Base-by-base conservation (phyloP, 176 grass and related monocot species). In the Aegilops tauschii region DNA sequence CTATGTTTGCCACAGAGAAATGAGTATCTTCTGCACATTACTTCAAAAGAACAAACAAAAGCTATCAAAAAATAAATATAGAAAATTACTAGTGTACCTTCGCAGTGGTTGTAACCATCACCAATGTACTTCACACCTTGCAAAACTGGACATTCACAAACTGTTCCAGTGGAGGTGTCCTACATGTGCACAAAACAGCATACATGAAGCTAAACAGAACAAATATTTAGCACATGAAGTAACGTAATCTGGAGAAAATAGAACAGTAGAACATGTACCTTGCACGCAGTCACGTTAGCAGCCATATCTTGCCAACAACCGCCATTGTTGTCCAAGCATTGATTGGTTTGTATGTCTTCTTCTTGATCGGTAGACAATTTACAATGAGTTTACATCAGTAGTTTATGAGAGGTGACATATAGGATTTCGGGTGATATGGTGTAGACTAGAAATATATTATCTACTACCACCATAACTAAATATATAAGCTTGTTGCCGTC, bases 321-420 rank as follows among this genome's bases (percentile, higher is more conserved):
- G 56, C 95, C 95, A 85, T 98, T 95, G 65, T 98, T 98, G 28
- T 98, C 95, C 73, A 93, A 81, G 50, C 95, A 98, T 80, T 98
- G 93, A 42, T 98, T 95, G 82, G 89, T 95, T 90, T 98, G 90
- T 90, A 98, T 95, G 10, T 86, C 95, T 93, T 52, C 49, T 52
- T 52, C 49, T 52, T 52, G 49, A 25, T 25, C 23, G 23, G 23
- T 25, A 52, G 49, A 52, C 49, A 52, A 52, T 52, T 52, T 52
- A 52, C 49, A 17, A 52, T 52, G 2, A 52, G 49, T 14, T 52
- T 52, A 52, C 49, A 17, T 52, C 14, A 17, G 14, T 52, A 52
- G 49, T 52, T 52, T 52, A 52, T 52, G 2, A 52, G 49, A 16
- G 49, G 49, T 2, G 49, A 0, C 49, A 0, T 52, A 52, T 52